A percentile compares a stretch with the other conserved stretches of the same genome.
Evolutionary conservation across 768 basidiomycete genomes (phyloP).

Genomic region (Lentinula detonsa): DNA sequence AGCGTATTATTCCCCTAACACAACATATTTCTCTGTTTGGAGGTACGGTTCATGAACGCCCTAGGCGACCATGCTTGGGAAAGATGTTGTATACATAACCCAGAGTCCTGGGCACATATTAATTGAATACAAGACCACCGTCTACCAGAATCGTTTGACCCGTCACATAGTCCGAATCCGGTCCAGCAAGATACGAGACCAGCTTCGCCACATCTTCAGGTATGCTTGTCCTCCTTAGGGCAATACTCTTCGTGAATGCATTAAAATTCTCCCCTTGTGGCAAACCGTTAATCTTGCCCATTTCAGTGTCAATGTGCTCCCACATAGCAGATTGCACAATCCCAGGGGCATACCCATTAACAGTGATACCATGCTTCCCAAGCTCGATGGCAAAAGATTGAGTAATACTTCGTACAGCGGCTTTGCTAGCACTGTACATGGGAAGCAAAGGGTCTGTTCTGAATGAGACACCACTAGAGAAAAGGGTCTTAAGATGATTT

Average conservation of each 20-base stretch:
- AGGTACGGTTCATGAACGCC: no score
- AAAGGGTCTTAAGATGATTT: background rate
- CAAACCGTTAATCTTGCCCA: conserved; percentile 3
- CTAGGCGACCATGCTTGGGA: no score
- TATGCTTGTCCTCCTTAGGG: conserved; percentile 17
- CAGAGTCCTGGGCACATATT: background rate
- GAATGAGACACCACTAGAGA: background rate
- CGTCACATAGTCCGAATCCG: conserved; percentile 27
- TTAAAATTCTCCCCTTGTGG: conserved; percentile 6
- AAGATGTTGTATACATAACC: no score
- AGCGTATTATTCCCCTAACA: no score
- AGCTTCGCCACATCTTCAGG: conserved; percentile 27
- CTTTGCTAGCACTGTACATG: conserved; percentile 10
- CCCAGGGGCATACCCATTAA: conserved; percentile 27
- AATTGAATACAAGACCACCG: conserved; percentile 2
- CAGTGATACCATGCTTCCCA: conserved; percentile 21
- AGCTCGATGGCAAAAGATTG: conserved; percentile 18
- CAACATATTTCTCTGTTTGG: no score
- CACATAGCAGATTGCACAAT: conserved; percentile 20
- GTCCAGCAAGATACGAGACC: conserved; percentile 28
- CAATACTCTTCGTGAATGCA: conserved; percentile 3
- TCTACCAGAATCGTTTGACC: conserved; percentile 15
- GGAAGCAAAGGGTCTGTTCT: conserved; percentile 4
- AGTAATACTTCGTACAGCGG: conserved; percentile 7
- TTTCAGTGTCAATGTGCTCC: conserved; percentile 6